A percentile compares a stretch with the other conserved stretches of the same genome.
These are phyloP conservation scores for Teunomyces stri DNA, from an alignment of 805 yeast species.

Conservation along the genomic window DNA sequence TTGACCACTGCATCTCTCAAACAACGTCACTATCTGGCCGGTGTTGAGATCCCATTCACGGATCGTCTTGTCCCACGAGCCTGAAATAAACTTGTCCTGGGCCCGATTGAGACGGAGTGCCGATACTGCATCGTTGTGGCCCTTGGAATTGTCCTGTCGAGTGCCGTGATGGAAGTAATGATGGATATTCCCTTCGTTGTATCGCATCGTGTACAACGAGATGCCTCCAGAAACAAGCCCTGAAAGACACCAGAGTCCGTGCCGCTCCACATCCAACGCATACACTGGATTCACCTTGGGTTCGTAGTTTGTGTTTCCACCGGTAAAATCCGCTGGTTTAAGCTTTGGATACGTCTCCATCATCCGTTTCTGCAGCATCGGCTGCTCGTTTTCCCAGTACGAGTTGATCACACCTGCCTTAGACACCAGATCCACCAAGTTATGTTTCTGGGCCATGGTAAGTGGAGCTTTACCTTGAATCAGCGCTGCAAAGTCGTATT, in stretches of 20 bases:
- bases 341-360: constrained; percentile 39
- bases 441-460: constrained; percentile 89
- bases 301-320: constrained; percentile 44
- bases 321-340: constrained; percentile 31
- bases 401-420: constrained; percentile 80
- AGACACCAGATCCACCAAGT: constrained; percentile 78
- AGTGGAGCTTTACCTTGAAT: constrained; percentile 83
- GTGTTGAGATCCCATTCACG: constrained; percentile 83
- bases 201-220: constrained; percentile 75
- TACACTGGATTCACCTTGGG: constrained; percentile 82
- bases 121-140: constrained; percentile 77
- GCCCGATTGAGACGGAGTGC: constrained; percentile 58
- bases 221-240: constrained; percentile 88
- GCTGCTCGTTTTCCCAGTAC: constrained; percentile 97
- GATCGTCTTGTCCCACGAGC: constrained; percentile 86
- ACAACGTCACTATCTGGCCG: constrained; percentile 53
- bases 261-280: constrained; percentile 78
- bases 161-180: constrained; percentile 57
- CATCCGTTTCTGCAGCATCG: constrained; percentile 47
- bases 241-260: constrained; percentile 78
- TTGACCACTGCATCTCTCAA: constrained; percentile 68
- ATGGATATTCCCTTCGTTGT: constrained; percentile 76
- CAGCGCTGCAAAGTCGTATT: constrained; percentile 81
- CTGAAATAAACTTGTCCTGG: constrained; percentile 70
- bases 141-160: constrained; percentile 29